Evolutionary conservation across 2,329 filamentous ascomycete genomes (phyloP).

Genomic region (Trichoderma brevicompactum): DNA sequence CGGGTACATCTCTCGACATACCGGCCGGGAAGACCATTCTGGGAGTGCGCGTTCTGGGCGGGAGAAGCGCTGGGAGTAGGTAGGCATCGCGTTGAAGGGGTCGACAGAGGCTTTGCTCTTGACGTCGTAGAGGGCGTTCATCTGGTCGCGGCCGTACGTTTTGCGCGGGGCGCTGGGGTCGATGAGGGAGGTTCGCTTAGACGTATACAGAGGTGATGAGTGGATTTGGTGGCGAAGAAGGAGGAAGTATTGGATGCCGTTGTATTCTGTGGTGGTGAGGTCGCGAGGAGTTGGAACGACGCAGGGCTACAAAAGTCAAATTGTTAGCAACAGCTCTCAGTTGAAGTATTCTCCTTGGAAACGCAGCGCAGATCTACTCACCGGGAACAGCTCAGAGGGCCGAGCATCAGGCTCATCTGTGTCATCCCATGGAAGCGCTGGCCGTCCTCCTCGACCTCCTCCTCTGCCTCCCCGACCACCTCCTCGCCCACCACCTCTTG

Average conservation of each 20-base stretch:
- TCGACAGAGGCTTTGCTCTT: slow-evolving; percentile 61
- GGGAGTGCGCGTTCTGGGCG: slow-evolving; percentile 58
- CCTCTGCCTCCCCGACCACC: slow-evolving; percentile 56
- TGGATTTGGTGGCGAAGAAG: slow-evolving; percentile 62
- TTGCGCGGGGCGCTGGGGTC: slow-evolving; percentile 48
- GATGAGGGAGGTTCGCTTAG: slow-evolving; percentile 50
- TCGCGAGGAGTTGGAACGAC: slow-evolving; percentile 51
- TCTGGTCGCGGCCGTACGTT: slow-evolving; percentile 61
- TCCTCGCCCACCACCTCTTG: slow-evolving; percentile 56
- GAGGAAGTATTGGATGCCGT: slow-evolving; percentile 56
- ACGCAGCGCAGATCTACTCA: slow-evolving; percentile 38
- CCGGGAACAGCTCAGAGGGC: slow-evolving; percentile 64
- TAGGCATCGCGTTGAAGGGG: slow-evolving; percentile 62
- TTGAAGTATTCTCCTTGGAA: neutral
- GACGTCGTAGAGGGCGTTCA: slow-evolving; percentile 60
- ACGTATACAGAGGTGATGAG: slow-evolving; percentile 60
- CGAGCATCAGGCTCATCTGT: slow-evolving; percentile 60
- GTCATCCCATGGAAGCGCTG: slow-evolving; percentile 56
- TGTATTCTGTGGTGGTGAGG: slow-evolving; percentile 51
- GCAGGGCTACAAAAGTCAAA: slow-evolving; percentile 49
- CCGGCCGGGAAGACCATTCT: slow-evolving; percentile 56
- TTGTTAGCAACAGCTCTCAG: slow-evolving; percentile 2
- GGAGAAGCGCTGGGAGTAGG: slow-evolving; percentile 60
- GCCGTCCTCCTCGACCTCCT: slow-evolving; percentile 51
- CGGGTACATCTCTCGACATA: slow-evolving; percentile 60